Evolutionary conservation across 1,139 yeast species (phyloP).

Genomic region (Saccharomyces hybrid): DNA sequence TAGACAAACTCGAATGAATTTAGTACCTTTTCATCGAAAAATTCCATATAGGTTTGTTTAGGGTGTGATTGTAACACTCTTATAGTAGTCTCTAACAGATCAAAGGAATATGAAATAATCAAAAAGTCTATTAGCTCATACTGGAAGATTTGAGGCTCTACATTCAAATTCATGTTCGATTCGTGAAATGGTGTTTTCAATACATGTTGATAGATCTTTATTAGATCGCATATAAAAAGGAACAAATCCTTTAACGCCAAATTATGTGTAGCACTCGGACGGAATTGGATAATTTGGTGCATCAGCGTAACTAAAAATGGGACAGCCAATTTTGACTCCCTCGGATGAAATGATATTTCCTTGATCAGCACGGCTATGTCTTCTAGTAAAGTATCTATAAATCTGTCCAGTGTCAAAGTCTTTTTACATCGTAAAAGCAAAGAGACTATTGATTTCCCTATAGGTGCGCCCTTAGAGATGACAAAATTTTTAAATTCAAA

Average conservation of each 20-base stretch:
- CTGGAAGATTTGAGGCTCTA: conserved; percentile 28
- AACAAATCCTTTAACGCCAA: conserved; percentile 29
- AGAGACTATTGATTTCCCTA: conserved; percentile 22
- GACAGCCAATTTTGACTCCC: conserved; percentile 31
- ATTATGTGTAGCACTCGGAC: conserved; percentile 47
- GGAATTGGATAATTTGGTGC: conserved; percentile 45
- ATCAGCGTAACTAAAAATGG: conserved; percentile 51
- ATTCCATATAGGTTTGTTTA: conserved; percentile 9
- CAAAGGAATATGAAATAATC: conserved; percentile 44
- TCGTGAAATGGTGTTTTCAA: conserved; percentile 22
- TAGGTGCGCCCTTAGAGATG: conserved; percentile 28
- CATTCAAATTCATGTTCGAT: conserved; percentile 6
- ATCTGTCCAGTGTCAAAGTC: conserved; percentile 19
- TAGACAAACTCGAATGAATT: conserved; percentile 20
- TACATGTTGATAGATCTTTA: conserved; percentile 22
- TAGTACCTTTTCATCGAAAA: conserved; percentile 17
- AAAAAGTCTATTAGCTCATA: conserved; percentile 42
- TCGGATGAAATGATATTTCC: conserved; percentile 17
- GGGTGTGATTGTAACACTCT: conserved; percentile 22
- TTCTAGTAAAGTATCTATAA: conserved; percentile 32
- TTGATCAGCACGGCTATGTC: conserved; percentile 32
- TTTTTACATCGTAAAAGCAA: conserved; percentile 17
- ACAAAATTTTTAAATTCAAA: conserved; percentile 32
- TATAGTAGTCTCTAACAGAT: conserved; percentile 42
- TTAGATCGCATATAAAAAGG: conserved; percentile 21